Percentiles rank a stretch among this genome's conserved stretches.
Evolutionary conservation across 1,284 basidiomycete genomes (phyloP).

Genomic region (Heterobasidion annosum): DNA sequence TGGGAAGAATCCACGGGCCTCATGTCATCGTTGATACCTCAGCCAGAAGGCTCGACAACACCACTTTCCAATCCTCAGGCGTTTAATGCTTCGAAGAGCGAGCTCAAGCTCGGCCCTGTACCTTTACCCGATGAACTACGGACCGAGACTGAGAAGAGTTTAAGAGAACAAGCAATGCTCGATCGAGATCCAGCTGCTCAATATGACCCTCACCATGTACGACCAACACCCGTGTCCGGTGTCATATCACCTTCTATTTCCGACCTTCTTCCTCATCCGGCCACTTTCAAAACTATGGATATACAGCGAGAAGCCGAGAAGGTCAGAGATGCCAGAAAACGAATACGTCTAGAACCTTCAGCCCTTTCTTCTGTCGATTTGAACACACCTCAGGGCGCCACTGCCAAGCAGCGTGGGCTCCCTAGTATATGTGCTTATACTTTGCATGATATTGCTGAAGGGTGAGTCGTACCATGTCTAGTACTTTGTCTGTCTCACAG

Average conservation of each 20-base stretch:
- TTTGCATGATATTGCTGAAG: slow-evolving; percentile 84
- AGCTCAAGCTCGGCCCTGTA: slow-evolving; percentile 77
- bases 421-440: slow-evolving; percentile 94
- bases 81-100: slow-evolving; percentile 67
- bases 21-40: slow-evolving; percentile 68
- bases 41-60: slow-evolving; percentile 32
- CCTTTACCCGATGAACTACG: slow-evolving; percentile 74
- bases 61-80: slow-evolving; percentile 46
- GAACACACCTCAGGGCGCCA: slow-evolving; percentile 48
- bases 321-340: slow-evolving; percentile 84
- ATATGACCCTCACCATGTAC: slow-evolving; percentile 49
- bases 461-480: slow-evolving; percentile 38
- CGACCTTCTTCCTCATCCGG: slow-evolving; percentile 75
- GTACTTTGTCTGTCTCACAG: neutral
- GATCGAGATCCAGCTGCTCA: slow-evolving; percentile 59
- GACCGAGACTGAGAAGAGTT: slow-evolving; percentile 67
- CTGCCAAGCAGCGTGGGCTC: slow-evolving; percentile 51
- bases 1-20: slow-evolving; percentile 84
- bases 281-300: slow-evolving; percentile 80
- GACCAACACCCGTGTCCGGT: slow-evolving; percentile 39
- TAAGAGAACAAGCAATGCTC: slow-evolving; percentile 63
- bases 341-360: slow-evolving; percentile 80
- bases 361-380: slow-evolving; percentile 43
- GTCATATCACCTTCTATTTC: slow-evolving; percentile 54
- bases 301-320: slow-evolving; percentile 88